Evolutionary conservation across 768 basidiomycete species (phyloP).

Genomic region (Lepiota venenata): DNA sequence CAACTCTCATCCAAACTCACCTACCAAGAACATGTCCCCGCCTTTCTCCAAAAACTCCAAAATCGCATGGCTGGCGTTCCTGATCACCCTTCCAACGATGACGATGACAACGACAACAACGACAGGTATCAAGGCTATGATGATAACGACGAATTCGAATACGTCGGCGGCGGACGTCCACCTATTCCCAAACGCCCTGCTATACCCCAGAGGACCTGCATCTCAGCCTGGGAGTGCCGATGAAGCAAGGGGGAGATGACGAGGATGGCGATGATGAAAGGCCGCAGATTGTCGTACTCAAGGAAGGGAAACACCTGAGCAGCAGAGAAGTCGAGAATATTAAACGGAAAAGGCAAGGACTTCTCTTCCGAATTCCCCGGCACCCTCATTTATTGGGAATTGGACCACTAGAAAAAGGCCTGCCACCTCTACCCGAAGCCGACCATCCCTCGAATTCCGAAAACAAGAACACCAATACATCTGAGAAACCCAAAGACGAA

Average conservation of each 20-base stretch:
- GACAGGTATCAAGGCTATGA: too few species aligned
- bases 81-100: slow-evolving; percentile 45
- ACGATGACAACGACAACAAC: slow-evolving; percentile 29
- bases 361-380: not conserved
- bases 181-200: slow-evolving; percentile 75
- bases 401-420: slow-evolving; percentile 50
- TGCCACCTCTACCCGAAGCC: slow-evolving; percentile 48
- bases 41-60: slow-evolving; percentile 65
- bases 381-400: not conserved
- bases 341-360: slow-evolving; percentile 67
- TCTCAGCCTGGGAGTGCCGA: slow-evolving; percentile 66
- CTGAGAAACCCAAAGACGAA: slow-evolving; percentile 12
- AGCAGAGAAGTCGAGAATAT: slow-evolving; percentile 77
- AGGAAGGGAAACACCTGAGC: slow-evolving; percentile 83
- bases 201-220: slow-evolving; percentile 64
- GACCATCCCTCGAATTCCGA: slow-evolving; percentile 18
- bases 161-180: slow-evolving; percentile 64
- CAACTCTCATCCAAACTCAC: slow-evolving; percentile 71
- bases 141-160: slow-evolving; percentile 49
- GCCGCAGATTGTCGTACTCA: slow-evolving; percentile 87
- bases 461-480: slow-evolving; percentile 20
- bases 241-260: slow-evolving; percentile 40
- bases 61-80: slow-evolving; percentile 53
- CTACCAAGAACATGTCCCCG: slow-evolving; percentile 58
- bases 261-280: slow-evolving; percentile 65